These are phyloP conservation scores for Carex pumila DNA, from an alignment of 176 grass and related monocot species.

Conservation along the genomic window DNA sequence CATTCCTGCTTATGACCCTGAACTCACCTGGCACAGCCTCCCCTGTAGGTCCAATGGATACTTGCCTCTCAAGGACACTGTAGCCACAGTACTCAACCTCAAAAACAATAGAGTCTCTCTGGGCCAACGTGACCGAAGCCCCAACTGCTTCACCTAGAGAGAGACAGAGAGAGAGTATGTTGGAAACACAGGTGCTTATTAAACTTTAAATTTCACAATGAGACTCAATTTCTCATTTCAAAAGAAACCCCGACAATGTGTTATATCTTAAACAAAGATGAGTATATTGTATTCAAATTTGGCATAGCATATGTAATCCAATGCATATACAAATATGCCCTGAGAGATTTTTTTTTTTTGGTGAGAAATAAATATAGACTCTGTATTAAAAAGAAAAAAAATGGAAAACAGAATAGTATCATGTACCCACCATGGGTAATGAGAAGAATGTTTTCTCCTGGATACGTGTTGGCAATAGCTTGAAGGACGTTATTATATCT, in stretches of 20 bases:
- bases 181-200: background rate
- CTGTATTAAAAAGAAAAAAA: background rate
- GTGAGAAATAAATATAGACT: background rate
- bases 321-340: background rate
- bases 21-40: constrained; percentile 1
- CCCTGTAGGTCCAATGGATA: background rate
- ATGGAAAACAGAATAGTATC: background rate
- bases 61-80: constrained; percentile 37
- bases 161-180: background rate
- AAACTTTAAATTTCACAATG: background rate
- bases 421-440: constrained; percentile 63
- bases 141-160: constrained; percentile 54
- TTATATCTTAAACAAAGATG: background rate
- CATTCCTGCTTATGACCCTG: constrained; percentile 30
- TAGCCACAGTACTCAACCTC: constrained; percentile 64
- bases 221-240: background rate
- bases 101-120: constrained; percentile 34
- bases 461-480: constrained; percentile 71
- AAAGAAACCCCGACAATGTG: background rate
- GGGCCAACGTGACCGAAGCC: constrained; percentile 40
- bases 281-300: background rate
- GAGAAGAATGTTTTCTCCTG: constrained; percentile 63
- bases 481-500: constrained; percentile 63
- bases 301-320: background rate
- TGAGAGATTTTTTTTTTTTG: background rate